A percentile compares a stretch with the other conserved stretches of the same genome.
Conservation (phyloP, 371 early-diverging fungal species). For the Thermomucor indicae-seudaticae region DNA sequence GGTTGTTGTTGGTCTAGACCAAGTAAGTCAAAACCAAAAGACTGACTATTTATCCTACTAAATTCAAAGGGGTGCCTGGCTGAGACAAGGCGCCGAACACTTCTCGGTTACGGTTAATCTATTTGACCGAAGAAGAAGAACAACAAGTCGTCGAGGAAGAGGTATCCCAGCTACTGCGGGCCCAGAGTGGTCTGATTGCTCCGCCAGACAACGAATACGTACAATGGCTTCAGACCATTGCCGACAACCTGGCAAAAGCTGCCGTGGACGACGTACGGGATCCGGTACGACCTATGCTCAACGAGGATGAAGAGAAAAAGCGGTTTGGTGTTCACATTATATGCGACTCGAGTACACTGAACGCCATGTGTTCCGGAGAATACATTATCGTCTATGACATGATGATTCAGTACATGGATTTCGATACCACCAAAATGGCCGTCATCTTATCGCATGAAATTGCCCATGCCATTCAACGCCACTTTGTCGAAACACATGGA, state of each 20-base stretch:
- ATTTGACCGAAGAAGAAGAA: constrained; percentile 53
- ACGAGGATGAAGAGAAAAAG: not conserved
- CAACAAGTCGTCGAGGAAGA: constrained; percentile 29
- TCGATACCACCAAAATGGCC: constrained; percentile 49
- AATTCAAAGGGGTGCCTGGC: too few relatives aligned
- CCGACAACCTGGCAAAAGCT: constrained; percentile 30
- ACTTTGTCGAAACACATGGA: constrained; percentile 60
- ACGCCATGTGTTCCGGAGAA: constrained; percentile 44
- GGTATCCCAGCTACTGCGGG: constrained; percentile 20
- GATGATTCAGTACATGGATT: constrained; percentile 44
- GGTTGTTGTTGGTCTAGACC: constrained; percentile 36
- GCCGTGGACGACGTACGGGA: constrained; percentile 40
- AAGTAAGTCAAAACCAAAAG: constrained; percentile 15
- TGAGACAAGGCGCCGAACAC: constrained; percentile 65
- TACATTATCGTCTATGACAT: constrained; percentile 41
- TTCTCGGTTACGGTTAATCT: constrained; percentile 49
- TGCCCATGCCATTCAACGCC: constrained; percentile 59
- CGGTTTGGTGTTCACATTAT: constrained; percentile 31
- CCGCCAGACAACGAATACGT: constrained; percentile 27
- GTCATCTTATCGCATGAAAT: constrained; percentile 62
- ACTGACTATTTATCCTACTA: not conserved
- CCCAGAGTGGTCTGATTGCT: constrained; percentile 27
- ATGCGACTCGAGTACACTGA: constrained; percentile 33
- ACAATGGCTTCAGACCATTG: constrained; percentile 37
- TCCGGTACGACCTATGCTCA: constrained; percentile 29